Evolutionary conservation across 768 basidiomycete genomes (phyloP), one percentile per base, ranked within the genome.

Genomic region (Kwoniella bestiolae): DNA sequence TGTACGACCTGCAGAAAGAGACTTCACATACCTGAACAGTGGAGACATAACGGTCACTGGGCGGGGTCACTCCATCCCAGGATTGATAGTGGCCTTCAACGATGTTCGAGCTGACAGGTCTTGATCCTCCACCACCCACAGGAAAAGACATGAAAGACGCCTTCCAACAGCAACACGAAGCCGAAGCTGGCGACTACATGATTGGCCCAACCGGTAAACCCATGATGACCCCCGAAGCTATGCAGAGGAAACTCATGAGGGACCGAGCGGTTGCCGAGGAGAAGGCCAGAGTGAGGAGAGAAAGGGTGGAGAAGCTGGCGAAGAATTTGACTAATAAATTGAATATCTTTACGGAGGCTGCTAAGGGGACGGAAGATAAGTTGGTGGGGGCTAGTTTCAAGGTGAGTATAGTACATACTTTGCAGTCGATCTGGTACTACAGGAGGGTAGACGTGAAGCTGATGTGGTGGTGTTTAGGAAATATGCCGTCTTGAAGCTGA

Each of bases 61-160:
- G n/a, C n/a, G n/a, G n/a, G n/a, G n/a, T n/a, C n/a, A n/a, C n/a
- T n/a, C n/a, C n/a, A n/a, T n/a, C n/a, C n/a, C n/a, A n/a, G n/a
- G n/a, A n/a, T n/a, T n/a, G n/a, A n/a, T n/a, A n/a, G n/a, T n/a
- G n/a, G n/a, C n/a, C n/a, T n/a, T n/a, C n/a, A n/a, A n/a, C n/a
- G n/a, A n/a, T n/a, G n/a, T n/a, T n/a, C n/a, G 47, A 26, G 32
- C 18, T 64, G 28, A 31, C 23, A 8, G 3, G 14, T 16, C 21
- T 4, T 29, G 9, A n/a, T n/a, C 51, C 4, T 23, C 23, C 2
- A 53, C 16, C n/a, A 44, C 26, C 29, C 21, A 5, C n/a, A 77
- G 76, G 74, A 0, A 74, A 74, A 56, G 78, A 81, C 50, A 81
- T 81, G 80, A 81, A 81, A 63, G 80, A 81, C n/a, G 78, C 77